Percentiles rank a stretch among this genome's conserved stretches.
These are phyloP conservation scores for Malassezia sympodialis DNA, from an alignment of 1,284 basidiomycete genomes.

Conservation along the genomic window DNA sequence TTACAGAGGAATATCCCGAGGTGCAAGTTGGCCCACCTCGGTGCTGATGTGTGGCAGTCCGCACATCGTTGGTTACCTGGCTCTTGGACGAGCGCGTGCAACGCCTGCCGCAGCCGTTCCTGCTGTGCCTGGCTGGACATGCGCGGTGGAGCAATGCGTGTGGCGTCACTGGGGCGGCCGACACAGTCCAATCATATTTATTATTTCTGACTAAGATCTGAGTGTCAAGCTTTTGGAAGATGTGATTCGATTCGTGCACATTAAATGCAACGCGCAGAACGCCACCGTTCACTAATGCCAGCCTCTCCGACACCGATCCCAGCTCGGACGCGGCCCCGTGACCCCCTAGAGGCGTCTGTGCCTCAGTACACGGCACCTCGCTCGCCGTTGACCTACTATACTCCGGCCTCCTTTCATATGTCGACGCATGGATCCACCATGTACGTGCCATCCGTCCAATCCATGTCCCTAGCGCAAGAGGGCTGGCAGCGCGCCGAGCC, in stretches of 20 bases:
- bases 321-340: not conserved
- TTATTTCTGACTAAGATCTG: slow-evolving; percentile 35
- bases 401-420: not conserved
- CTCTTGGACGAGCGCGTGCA: slow-evolving; percentile 59
- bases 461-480: not conserved
- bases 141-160: not conserved
- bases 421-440: not conserved
- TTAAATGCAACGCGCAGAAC: not conserved
- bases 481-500: not conserved
- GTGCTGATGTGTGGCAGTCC: slow-evolving; percentile 65
- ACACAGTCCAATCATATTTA: slow-evolving; percentile 2
- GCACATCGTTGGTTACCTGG: slow-evolving; percentile 77
- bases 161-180: not conserved
- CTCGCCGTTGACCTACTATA: not conserved
- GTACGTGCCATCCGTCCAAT: not conserved
- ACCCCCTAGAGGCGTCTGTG: not conserved
- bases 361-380: not conserved
- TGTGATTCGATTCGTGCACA: not conserved
- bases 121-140: not conserved
- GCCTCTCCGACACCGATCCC: not conserved
- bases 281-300: not conserved
- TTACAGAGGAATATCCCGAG: slow-evolving; percentile 55
- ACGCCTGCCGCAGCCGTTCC: slow-evolving; percentile 60
- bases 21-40: slow-evolving; percentile 72
- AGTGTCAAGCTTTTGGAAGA: not conserved